Evolutionary conservation across 2,329 filamentous ascomycete genomes (phyloP), one percentile per base, ranked within the genome.

Genomic region (Fusarium xyrophilum): DNA sequence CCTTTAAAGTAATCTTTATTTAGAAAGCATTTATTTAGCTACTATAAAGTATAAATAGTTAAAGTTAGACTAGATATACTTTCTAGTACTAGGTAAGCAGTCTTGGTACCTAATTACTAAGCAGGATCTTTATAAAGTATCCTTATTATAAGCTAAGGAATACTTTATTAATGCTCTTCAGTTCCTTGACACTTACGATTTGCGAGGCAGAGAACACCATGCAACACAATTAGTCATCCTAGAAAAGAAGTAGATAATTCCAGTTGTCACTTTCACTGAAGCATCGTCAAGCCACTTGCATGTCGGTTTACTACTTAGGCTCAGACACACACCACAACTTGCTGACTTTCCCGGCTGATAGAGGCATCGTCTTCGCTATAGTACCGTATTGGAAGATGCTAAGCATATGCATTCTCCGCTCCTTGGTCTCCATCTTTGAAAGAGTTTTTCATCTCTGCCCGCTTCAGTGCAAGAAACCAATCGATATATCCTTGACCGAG

Each of bases 381-480:
- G 13, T 21, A 2, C 10, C 1, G 3, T 7, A 2, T 35, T 9
- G 60, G 10, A 61, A 61, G 12, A 43, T 30, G 3, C 28, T 42
- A 0, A 63, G 17, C 43, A 63, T 33, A 6, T 50, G 14, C 2
- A 63, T 11, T 5, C 59, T 35, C 3, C 59, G 43, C 9, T 58
- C 51, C 4, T 40, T 57, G 1, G 14, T 21, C 4, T 57, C 43
- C 43, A 63, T 63, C 17, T 50, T 42, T 1, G 23, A 43, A 28
- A 58, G 1, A 6, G 32, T 48, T 7, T 7, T 50, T 19, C 25
- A 63, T 50, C 33, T 63, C 59, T 19, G 32, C 38, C 6, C 14
- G 62, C 17, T 63, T 63, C 2, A 63, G 7, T 1, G 38, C n/a
- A 25, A 63, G 19, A 11, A 63, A 63, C 60, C 60, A 63, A 6